Base-by-base conservation (phyloP, 2,329 filamentous ascomycete genomes). In the Rasamsonia emersonii region DNA sequence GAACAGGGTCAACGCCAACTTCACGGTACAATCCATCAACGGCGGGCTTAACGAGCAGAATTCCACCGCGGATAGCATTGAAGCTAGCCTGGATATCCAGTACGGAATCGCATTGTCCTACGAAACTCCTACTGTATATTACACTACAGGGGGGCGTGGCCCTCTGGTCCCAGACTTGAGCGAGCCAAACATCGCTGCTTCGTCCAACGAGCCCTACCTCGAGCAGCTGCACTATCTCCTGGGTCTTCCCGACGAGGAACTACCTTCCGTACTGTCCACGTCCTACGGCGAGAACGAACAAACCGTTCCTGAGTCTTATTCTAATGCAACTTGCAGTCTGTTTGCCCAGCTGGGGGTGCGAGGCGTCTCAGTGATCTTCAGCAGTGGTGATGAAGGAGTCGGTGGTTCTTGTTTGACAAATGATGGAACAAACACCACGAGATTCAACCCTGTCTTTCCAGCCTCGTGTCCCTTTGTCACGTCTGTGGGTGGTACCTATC, bases 211-310 rank as follows among this genome's bases (percentile, higher is more conserved):
- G 58, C 77, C 78, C 0, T 85, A 77, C 50, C 62, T 84, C 3
- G 70, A 70, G 10, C 77, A 79, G 52, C 65, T 79, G 4, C 65
- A 70, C 35, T 72, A 77, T 49, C 62, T 84, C 7, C 59, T 81
- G 3, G 51, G 59, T 13, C 64, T 78, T 13, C 53, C 64, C 1
- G 67, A 74, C 37, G 51, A 62, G 3, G 51, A 71, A 11, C 61
- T 84, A 0, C 79, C 81, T 0, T 67, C 72, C 3, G 72, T 82
- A 11, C 65, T 85, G 24, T 71, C 69, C 24, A 79, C 77, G n/a
- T 83, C 78, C 0, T 85, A 84, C 47, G 78, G 77, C 16, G 77
- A 82, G 43, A 67, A 77, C 28, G 80, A 85, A 53, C 75, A 68
- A 15, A 40, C 30, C 13, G 28, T 40, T 8, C 37, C 37, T 4